Percentiles rank a stretch among this genome's conserved stretches.
These are phyloP conservation scores for Fallopia convolvulus DNA, from an alignment of 148 eudicot species.

Conservation along the genomic window DNA sequence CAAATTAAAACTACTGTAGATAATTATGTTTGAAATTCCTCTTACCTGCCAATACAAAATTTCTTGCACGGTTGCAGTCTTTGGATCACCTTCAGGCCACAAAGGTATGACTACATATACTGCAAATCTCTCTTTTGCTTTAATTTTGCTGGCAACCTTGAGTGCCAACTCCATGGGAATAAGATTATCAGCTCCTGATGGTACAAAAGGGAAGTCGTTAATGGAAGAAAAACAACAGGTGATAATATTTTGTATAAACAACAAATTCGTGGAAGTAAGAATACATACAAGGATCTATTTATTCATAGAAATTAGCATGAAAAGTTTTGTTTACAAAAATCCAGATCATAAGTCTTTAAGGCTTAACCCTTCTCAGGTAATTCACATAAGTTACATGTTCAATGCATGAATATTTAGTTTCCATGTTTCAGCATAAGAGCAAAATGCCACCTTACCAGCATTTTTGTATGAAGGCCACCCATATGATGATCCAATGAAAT, in stretches of 20 bases:
- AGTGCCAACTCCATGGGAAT: slow-evolving; percentile 94
- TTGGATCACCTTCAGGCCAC: slow-evolving; percentile 99
- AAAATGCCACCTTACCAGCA: slow-evolving; percentile 52
- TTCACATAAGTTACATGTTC: background rate
- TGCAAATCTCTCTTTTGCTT: slow-evolving; percentile 84
- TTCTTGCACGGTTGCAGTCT: slow-evolving; percentile 79
- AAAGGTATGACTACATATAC: slow-evolving; percentile 85
- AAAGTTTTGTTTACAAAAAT: background rate
- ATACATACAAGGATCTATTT: background rate
- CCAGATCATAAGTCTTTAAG: background rate
- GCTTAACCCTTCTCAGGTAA: background rate
- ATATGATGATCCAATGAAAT: slow-evolving; percentile 92
- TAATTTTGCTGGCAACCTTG: slow-evolving; percentile 79
- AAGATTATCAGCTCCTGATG: slow-evolving; percentile 87
- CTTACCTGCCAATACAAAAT: slow-evolving; percentile 96
- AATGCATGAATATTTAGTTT: background rate
- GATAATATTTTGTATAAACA: background rate
- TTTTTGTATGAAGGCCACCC: slow-evolving; percentile 88
- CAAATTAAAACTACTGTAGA: background rate
- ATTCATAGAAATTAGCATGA: background rate
- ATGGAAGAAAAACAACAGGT: slow-evolving; percentile 13
- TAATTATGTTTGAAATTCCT: slow-evolving; percentile 3
- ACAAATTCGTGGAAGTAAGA: background rate
- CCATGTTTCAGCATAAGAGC: slow-evolving; percentile 3
- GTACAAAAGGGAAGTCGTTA: slow-evolving; percentile 15